A percentile compares a stretch with the other conserved stretches of the same genome.
phyloP scores from a whole-genome alignment of 768 basidiomycete species.

The Cyclocybe aegerita region DNA sequence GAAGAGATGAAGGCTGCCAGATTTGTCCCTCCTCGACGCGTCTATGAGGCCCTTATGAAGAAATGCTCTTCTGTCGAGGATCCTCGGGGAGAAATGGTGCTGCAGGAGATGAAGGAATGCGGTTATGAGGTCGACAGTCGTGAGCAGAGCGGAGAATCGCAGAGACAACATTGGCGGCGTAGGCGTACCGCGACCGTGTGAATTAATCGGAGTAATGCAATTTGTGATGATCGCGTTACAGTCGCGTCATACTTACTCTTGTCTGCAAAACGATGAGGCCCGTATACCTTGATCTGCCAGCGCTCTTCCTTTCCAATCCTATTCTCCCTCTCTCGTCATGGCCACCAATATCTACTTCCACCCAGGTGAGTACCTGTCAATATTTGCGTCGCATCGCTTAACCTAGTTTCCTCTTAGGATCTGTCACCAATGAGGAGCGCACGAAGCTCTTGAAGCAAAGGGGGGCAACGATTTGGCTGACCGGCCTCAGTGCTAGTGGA shows the following conservation, averaged over 20 bases:
- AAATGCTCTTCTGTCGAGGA: conserved; percentile 61
- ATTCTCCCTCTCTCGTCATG: conserved; percentile 23
- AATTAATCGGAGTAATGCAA: conserved; percentile 6
- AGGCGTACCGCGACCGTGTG: not conserved
- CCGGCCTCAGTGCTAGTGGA: conserved; percentile 92
- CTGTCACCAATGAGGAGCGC: conserved; percentile 71
- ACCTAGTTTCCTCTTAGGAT: conserved; percentile 45
- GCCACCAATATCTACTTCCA: conserved; percentile 69
- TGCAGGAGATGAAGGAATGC: conserved; percentile 69
- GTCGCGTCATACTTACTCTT: conserved; percentile 21
- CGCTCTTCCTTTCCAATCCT: not conserved
- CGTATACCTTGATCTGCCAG: not conserved
- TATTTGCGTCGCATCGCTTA: not conserved
- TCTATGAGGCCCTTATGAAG: conserved; percentile 62
- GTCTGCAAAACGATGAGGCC: not conserved
- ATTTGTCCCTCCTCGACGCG: conserved; percentile 46
- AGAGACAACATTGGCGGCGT: not conserved
- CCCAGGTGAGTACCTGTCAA: conserved; percentile 40
- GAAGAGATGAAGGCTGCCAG: conserved; percentile 80
- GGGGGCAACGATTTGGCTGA: conserved; percentile 94
- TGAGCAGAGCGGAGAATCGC: not conserved
- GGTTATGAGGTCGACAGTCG: conserved; percentile 39
- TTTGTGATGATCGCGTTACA: conserved; percentile 23
- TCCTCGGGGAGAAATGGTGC: conserved; percentile 57
- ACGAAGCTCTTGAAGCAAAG: conserved; percentile 67